A percentile compares a stretch with the other conserved stretches of the same genome.
phyloP scores from a whole-genome alignment of 2,329 filamentous ascomycete genomes.

The Trichoderma atroviride region DNA sequence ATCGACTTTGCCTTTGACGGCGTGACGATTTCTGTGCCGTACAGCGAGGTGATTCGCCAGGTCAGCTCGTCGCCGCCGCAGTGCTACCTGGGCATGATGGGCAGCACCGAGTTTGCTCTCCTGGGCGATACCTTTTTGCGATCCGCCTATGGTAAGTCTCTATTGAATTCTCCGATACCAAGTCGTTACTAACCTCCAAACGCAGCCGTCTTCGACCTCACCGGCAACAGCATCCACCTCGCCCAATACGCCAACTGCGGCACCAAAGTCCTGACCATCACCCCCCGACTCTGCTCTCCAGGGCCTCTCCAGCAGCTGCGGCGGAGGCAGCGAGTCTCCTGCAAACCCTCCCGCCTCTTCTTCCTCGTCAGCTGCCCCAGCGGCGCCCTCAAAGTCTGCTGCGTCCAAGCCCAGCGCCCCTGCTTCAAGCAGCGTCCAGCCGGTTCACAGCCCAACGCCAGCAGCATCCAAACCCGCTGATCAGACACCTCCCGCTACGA shows the following conservation, averaged over 20 bases:
- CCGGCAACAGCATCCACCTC: slow-evolving; percentile 51
- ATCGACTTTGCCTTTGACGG: slow-evolving; percentile 54
- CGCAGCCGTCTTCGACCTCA: slow-evolving; percentile 55
- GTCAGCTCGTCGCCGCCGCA: slow-evolving; percentile 33
- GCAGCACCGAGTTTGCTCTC: slow-evolving; percentile 51
- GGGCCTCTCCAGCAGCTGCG: slow-evolving; percentile 30
- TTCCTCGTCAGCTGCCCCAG: not conserved
- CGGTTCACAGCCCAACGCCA: not conserved
- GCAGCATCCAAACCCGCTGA: not conserved
- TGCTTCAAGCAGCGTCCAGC: not conserved
- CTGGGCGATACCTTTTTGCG: slow-evolving; percentile 58
- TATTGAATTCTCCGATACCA: not conserved
- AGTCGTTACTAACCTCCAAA: not conserved
- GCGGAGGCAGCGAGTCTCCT: not conserved
- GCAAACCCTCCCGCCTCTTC: not conserved
- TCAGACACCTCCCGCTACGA: not conserved
- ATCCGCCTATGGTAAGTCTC: slow-evolving; percentile 54
- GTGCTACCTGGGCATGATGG: slow-evolving; percentile 55
- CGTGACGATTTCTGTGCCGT: slow-evolving; percentile 53
- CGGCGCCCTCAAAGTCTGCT: not conserved
- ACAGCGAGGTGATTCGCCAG: slow-evolving; percentile 49
- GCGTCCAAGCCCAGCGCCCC: not conserved
- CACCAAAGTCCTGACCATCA: slow-evolving; percentile 31
- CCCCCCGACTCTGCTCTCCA: slow-evolving; percentile 23
- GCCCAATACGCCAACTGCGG: slow-evolving; percentile 57